Evolutionary conservation across 176 grass and related monocot genomes (phyloP).

Genomic region (Triticum monococcum): DNA sequence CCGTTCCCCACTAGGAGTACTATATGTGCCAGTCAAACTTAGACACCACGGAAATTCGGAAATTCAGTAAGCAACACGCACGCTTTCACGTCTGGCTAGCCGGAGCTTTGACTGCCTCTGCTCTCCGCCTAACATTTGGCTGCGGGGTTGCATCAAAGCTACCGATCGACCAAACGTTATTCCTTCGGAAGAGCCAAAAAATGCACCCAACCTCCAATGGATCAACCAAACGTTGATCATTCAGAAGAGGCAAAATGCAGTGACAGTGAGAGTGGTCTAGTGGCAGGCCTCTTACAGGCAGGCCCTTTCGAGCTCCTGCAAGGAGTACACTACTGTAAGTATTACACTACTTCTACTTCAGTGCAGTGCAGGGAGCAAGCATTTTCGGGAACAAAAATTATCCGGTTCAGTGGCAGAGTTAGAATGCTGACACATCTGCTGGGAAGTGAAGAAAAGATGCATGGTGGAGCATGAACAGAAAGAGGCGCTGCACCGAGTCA

Average conservation of each 20-base stretch:
- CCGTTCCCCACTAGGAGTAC: neutral
- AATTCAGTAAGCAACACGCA: neutral
- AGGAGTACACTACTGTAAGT: too few relatives aligned
- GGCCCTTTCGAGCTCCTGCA: neutral
- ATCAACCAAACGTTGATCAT: too few relatives aligned
- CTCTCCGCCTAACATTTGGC: constrained; percentile 1
- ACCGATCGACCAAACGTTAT: neutral
- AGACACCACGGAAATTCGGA: neutral
- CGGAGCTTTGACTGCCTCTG: neutral
- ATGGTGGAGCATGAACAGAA: constrained; percentile 22
- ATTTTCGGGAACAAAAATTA: neutral
- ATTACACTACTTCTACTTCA: too few relatives aligned
- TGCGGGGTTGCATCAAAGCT: neutral
- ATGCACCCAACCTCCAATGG: neutral
- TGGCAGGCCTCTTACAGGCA: neutral
- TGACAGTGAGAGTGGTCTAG: neutral
- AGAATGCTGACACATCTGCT: neutral
- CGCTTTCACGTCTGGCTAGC: neutral
- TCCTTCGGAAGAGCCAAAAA: too few relatives aligned
- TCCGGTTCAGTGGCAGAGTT: neutral
- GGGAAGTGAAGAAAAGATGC: neutral
- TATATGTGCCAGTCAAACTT: neutral
- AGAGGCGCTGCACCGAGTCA: constrained; percentile 25
- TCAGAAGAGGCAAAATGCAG: neutral
- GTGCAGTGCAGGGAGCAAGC: neutral